phyloP scores from a whole-genome alignment of 2,329 filamentous ascomycete species.

The Zymoseptoria tritici region DNA sequence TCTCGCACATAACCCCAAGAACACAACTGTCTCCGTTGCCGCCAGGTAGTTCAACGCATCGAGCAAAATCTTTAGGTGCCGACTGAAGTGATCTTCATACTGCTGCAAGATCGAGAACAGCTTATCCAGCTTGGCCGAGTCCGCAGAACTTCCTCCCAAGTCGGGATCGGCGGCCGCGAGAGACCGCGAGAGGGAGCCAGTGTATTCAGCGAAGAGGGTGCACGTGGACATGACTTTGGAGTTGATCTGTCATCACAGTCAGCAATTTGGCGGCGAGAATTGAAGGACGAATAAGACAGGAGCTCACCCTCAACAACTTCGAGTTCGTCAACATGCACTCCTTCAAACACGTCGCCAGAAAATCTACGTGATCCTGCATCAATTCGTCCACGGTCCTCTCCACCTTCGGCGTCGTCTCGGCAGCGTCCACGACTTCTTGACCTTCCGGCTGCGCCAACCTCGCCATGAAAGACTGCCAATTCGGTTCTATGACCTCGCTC shows the following conservation, averaged over 20 bases:
- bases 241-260: slow-evolving; percentile 61
- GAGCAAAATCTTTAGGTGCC: slow-evolving; percentile 86
- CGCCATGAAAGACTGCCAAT: slow-evolving; percentile 93
- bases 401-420: slow-evolving; percentile 33
- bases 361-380: slow-evolving; percentile 99
- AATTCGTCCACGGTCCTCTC: slow-evolving; percentile 86
- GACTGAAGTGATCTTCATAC: slow-evolving; percentile 88
- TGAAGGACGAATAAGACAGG: neutral
- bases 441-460: slow-evolving; percentile 56
- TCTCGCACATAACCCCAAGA: slow-evolving; percentile 78
- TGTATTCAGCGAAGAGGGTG: slow-evolving; percentile 87
- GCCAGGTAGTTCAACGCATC: slow-evolving; percentile 96
- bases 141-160: slow-evolving; percentile 40
- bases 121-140: slow-evolving; percentile 59
- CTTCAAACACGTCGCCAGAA: slow-evolving; percentile 93
- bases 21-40: slow-evolving; percentile 90
- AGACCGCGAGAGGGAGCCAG: slow-evolving; percentile 75
- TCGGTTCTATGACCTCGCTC: slow-evolving; percentile 92
- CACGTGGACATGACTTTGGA: slow-evolving; percentile 96
- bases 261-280: neutral
- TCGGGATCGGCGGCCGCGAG: slow-evolving; percentile 79
- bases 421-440: slow-evolving; percentile 26
- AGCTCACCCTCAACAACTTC: slow-evolving; percentile 74
- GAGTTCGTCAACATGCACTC: slow-evolving; percentile 99
- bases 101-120: slow-evolving; percentile 81